Evolutionary conservation across 305 asterid genomes (phyloP).

Genomic region (Solanum hybrid): DNA sequence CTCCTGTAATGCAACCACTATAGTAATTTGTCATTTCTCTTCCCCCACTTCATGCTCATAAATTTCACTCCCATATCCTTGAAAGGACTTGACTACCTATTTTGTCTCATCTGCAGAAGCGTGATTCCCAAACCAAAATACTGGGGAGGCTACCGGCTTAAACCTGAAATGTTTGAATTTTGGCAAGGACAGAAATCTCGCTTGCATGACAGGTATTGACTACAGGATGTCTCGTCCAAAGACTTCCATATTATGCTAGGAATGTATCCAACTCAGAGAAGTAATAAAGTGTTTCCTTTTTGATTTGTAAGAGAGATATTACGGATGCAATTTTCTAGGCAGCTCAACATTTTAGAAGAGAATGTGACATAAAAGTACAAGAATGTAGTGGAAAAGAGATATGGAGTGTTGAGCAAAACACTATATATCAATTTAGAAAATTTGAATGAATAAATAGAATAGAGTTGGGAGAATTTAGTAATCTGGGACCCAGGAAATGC

Average conservation of each 20-base stretch:
- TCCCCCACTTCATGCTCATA: not conserved
- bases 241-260: not conserved
- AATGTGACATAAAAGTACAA: not conserved
- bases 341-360: not conserved
- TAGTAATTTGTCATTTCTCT: not conserved
- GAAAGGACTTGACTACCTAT: not conserved
- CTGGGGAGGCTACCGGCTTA: conserved; percentile 21
- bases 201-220: conserved; percentile 18
- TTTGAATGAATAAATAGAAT: not conserved
- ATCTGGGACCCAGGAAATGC: not conserved
- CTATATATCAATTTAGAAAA: not conserved
- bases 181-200: conserved; percentile 24
- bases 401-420: not conserved
- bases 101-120: conserved; percentile 3
- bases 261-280: not conserved
- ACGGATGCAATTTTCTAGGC: not conserved
- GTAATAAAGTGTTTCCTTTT: not conserved
- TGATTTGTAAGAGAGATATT: not conserved
- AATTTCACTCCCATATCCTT: not conserved
- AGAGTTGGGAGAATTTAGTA: not conserved
- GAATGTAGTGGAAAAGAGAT: not conserved
- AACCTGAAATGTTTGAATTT: conserved; percentile 16
- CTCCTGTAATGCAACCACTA: not conserved
- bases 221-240: not conserved
- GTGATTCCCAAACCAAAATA: conserved; percentile 13